Conservation (phyloP, 2,329 filamentous ascomycete genomes). For the Exophiala xenobiotica region DNA sequence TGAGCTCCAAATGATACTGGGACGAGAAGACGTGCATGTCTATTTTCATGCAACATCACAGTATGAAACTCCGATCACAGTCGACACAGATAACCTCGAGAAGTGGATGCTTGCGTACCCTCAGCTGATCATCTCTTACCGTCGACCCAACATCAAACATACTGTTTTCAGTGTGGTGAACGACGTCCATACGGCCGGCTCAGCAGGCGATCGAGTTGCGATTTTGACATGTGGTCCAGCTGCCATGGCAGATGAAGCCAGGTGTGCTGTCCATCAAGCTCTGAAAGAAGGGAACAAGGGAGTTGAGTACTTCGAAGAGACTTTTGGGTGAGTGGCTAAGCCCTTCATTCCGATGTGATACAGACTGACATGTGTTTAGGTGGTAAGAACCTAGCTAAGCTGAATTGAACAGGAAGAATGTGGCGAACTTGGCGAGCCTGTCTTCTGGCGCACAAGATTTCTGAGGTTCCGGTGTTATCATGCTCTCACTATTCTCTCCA, state of each 20-base stretch:
- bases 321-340: constrained; percentile 35
- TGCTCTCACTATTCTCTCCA: too few species aligned
- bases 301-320: constrained; percentile 49
- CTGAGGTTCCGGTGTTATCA: too few species aligned
- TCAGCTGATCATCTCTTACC: constrained; percentile 29
- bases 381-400: too few species aligned
- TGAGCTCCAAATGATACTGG: constrained; percentile 33
- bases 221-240: constrained; percentile 48
- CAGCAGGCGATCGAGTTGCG: constrained; percentile 33
- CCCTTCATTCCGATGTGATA: not conserved
- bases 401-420: too few species aligned
- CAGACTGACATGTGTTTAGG: too few species aligned
- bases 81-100: constrained; percentile 1
- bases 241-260: constrained; percentile 46
- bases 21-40: constrained; percentile 34
- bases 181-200: constrained; percentile 31
- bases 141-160: constrained; percentile 40
- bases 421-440: too few species aligned
- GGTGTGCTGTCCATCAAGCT: constrained; percentile 40
- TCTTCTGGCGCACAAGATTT: too few species aligned
- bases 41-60: constrained; percentile 35
- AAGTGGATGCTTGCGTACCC: not conserved
- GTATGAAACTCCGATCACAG: constrained; percentile 9
- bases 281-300: constrained; percentile 34
- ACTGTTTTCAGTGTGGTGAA: constrained; percentile 37